These are phyloP conservation scores for Sphagnum magellanicum DNA, from an alignment of 228 moss, liverwort and hornwort genomes.

Conservation along the genomic window DNA sequence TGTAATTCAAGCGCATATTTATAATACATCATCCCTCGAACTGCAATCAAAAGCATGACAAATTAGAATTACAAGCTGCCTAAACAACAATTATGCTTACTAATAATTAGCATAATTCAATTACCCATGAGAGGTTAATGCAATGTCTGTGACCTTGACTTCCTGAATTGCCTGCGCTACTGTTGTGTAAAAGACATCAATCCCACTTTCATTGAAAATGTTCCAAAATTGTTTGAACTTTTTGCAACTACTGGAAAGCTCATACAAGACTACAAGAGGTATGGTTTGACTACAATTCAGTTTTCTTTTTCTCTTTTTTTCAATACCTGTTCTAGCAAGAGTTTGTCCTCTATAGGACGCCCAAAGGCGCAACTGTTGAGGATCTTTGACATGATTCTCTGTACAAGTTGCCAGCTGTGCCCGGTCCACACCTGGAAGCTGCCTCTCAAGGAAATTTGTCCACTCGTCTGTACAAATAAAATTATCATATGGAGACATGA, in stretches of 20 bases:
- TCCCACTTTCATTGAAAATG: too few species aligned
- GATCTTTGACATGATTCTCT: slow-evolving; percentile 20
- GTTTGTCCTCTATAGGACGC: slow-evolving; percentile 97
- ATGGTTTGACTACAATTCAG: too few species aligned
- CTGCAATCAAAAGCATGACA: slow-evolving; percentile 25
- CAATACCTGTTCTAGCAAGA: slow-evolving; percentile 85
- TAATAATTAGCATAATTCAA: too few species aligned
- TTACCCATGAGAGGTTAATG: too few species aligned
- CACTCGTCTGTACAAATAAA: slow-evolving; percentile 58
- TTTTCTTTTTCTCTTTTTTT: too few species aligned
- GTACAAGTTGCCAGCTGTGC: slow-evolving; percentile 17
- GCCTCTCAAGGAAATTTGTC: slow-evolving; percentile 82
- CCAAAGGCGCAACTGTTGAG: slow-evolving; percentile 78
- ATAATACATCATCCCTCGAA: slow-evolving; percentile 99
- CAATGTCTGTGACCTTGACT: too few species aligned
- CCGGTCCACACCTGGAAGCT: slow-evolving; percentile 20
- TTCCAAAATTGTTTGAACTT: too few species aligned
- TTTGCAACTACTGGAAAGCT: too few species aligned
- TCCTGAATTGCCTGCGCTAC: too few species aligned
- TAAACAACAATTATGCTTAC: not conserved
- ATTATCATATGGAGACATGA: too few species aligned
- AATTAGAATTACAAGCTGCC: not conserved
- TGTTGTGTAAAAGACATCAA: too few species aligned
- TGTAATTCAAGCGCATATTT: slow-evolving; percentile 72
- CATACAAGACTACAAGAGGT: too few species aligned